Evolutionary conservation across 805 yeast genomes (phyloP), one percentile per base, ranked within the genome.

Genomic region (Kodamaea sagamina): DNA sequence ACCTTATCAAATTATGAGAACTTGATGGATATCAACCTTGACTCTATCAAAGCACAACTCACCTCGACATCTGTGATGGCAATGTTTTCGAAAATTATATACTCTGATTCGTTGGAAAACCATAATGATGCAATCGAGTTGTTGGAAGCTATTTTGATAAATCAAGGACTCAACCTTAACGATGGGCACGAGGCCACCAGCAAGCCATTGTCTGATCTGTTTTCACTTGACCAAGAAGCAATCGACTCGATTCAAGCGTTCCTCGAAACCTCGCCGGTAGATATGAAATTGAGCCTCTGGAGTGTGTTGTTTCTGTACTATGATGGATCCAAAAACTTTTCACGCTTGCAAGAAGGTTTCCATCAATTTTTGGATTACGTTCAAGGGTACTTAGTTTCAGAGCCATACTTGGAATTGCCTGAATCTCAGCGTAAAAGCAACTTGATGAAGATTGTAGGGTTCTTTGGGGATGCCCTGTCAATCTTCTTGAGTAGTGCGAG

Each of bases 231-330:
- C 5, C 18, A 21, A n/a, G 37, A 34, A 12, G 37, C 72, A 0
- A 51, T 68, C 6, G 19, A 40, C 5, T 81, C 89, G 6, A 81
- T 89, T 59, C 68, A 73, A 16, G 61, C 67, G 9, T 88, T 92
- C 55, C 67, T 93, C 11, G 63, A 69, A 2, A 69, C 67, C 9
- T 80, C 95, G 0, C 79, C 93, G 0, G 67, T 84, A 16, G 83
- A 79, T 16, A 74, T 89, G 57, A 78, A 78, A 43, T 64, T 89
- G 28, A 82, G 82, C 42, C 63, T 93, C 2, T 90, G 97, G 95
- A 79, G 78, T 24, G 72, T 84, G 17, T 65, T 90, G 12, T 72
- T 88, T 37, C 78, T 75, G 48, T 74, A 75, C 43, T 86, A 84
- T 52, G 57, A 54, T 16, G 57, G 53, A 6, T 53, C 50, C 11